Evolutionary conservation across 169 alveolate species (phyloP).

Genomic region (Babesia bigemina): DNA sequence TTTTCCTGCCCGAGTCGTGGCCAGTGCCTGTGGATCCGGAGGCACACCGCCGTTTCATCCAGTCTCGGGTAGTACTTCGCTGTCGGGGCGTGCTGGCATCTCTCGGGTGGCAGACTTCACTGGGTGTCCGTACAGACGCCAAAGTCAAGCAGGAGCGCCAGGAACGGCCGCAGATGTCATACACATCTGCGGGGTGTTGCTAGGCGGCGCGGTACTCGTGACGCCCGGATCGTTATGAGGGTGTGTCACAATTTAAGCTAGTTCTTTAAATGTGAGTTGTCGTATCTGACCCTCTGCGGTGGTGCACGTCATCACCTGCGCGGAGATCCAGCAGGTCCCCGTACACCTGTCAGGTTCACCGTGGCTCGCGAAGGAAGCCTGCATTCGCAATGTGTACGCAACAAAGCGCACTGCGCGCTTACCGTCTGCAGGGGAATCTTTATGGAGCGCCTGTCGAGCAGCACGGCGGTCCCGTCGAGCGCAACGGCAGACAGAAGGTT

Average conservation of each 20-base stretch:
- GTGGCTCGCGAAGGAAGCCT: slow-evolving; percentile 34
- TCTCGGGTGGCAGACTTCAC: too few species aligned
- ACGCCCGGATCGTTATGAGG: too few species aligned
- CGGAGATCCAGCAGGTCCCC: slow-evolving; percentile 36
- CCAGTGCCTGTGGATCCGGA: too few species aligned
- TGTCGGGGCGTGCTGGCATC: too few species aligned
- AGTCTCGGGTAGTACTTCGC: too few species aligned
- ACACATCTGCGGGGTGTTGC: too few species aligned
- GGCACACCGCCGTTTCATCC: too few species aligned
- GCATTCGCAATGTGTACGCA: background rate
- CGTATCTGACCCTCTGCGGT: slow-evolving; percentile 60
- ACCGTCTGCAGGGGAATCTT: slow-evolving; percentile 65
- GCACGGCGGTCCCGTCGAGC: slow-evolving; percentile 52
- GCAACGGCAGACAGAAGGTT: slow-evolving; percentile 47
- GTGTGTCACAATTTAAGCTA: background rate
- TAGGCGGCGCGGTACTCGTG: too few species aligned
- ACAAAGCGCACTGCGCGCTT: background rate
- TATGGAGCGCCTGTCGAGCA: slow-evolving; percentile 47
- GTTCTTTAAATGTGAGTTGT: slow-evolving; percentile 32
- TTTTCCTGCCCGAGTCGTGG: too few species aligned
- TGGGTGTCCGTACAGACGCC: too few species aligned
- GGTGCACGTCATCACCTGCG: slow-evolving; percentile 50
- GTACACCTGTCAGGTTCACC: slow-evolving; percentile 61
- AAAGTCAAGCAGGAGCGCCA: too few species aligned
- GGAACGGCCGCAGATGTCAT: too few species aligned